Conservation (phyloP, 2,329 filamentous ascomycete species). For the Dactylellina cionopaga region DNA sequence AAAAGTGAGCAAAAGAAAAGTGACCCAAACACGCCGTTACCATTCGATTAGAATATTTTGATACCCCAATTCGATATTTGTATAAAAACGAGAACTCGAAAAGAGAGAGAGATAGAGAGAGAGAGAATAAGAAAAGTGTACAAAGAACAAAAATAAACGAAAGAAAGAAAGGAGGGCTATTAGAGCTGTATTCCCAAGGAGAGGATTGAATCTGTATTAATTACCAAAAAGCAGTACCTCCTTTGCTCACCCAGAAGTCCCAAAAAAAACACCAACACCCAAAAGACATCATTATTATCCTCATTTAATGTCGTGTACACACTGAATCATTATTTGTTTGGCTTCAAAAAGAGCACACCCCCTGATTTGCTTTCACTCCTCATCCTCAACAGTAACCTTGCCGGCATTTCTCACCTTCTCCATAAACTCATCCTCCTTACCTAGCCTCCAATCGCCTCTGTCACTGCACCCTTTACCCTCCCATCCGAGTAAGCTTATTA, state of each 20-base stretch:
- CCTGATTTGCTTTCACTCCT: too few relatives aligned
- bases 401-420: slow-evolving; percentile 56
- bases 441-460: slow-evolving; percentile 56
- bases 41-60: slow-evolving; percentile 4
- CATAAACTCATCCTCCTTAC: slow-evolving; percentile 61
- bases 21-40: slow-evolving; percentile 22
- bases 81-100: background rate
- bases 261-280: slow-evolving; percentile 43
- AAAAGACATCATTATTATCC: slow-evolving; percentile 17
- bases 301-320: slow-evolving; percentile 23
- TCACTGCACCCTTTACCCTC: slow-evolving; percentile 55
- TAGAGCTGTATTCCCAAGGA: too few relatives aligned
- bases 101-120: background rate
- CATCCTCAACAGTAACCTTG: too few relatives aligned
- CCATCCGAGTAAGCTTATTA: slow-evolving; percentile 63
- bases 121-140: slow-evolving; percentile 11
- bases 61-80: background rate
- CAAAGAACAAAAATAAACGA: slow-evolving; percentile 12
- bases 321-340: background rate
- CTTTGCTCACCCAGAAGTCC: slow-evolving; percentile 14
- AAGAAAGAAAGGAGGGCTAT: background rate
- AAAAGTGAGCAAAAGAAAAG: slow-evolving; percentile 3
- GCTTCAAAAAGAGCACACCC: slow-evolving; percentile 6
- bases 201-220: too few relatives aligned
- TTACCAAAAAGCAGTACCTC: background rate